These are phyloP conservation scores for Panicum miliaceum DNA, from an alignment of 176 grass and related monocot genomes.

Conservation along the genomic window DNA sequence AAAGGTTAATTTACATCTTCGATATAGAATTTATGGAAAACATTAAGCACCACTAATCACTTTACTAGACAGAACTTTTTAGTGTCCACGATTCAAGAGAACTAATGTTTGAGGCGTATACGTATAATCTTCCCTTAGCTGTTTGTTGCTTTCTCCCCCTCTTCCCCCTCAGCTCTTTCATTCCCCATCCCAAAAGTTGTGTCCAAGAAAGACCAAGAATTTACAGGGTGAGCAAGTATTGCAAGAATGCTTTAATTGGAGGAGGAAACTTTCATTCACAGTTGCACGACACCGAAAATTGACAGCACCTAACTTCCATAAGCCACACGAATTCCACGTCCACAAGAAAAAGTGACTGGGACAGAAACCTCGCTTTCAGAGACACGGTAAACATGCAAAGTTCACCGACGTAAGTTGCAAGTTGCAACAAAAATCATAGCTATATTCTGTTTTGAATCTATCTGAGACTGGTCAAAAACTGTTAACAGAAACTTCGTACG, in stretches of 20 bases:
- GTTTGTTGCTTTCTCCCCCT: neutral
- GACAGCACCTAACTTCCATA: neutral
- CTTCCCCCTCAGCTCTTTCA: neutral
- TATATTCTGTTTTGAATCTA: slow-evolving; percentile 22
- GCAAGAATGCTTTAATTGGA: slow-evolving; percentile 9
- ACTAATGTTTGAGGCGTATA: neutral
- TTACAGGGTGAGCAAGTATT: neutral
- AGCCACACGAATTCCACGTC: slow-evolving; percentile 21
- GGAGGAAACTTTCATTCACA: neutral
- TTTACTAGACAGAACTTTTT: neutral
- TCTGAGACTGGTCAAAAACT: neutral
- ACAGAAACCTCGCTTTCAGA: slow-evolving; percentile 40
- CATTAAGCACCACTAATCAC: neutral
- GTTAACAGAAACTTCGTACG: neutral
- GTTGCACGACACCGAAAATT: slow-evolving; percentile 10
- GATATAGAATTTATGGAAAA: neutral
- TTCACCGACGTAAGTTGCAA: neutral
- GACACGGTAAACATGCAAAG: slow-evolving; percentile 8
- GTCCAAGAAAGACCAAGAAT: slow-evolving; percentile 7
- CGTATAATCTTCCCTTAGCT: neutral
- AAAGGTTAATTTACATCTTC: neutral
- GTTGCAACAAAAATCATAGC: neutral
- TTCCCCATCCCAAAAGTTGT: neutral
- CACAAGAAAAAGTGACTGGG: neutral
- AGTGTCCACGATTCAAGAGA: neutral